Evolutionary conservation across 257 asterid species (phyloP).

Genomic region (Datura wrightii): DNA sequence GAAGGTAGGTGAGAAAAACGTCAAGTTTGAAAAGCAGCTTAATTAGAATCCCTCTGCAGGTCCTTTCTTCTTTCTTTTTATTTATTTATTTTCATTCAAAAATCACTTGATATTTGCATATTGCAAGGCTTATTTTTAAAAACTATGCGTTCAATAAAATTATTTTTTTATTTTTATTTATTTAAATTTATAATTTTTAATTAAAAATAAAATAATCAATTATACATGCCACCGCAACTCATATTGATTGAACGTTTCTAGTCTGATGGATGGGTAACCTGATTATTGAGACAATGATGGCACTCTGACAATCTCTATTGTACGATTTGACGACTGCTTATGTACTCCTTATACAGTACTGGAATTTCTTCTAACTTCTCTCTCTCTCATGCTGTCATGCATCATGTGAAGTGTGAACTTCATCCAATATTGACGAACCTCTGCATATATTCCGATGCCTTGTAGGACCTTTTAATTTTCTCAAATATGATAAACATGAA

Average conservation of each 20-base stretch:
- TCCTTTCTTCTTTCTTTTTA: too few relatives aligned
- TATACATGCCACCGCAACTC: too few relatives aligned
- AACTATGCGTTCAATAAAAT: too few relatives aligned
- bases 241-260: too few relatives aligned
- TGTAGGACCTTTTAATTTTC: neutral
- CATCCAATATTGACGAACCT: neutral
- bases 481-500: neutral
- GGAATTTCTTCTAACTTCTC: neutral
- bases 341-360: neutral
- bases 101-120: too few relatives aligned
- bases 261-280: too few relatives aligned
- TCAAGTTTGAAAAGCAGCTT: neutral
- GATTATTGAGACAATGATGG: constrained; percentile 11
- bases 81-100: too few relatives aligned
- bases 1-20: neutral
- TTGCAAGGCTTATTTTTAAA: too few relatives aligned
- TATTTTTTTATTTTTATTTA: too few relatives aligned
- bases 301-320: constrained; percentile 21
- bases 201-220: too few relatives aligned
- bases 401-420: neutral
- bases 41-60: too few relatives aligned
- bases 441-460: neutral
- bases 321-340: neutral
- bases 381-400: neutral
- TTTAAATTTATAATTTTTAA: too few relatives aligned